These are phyloP conservation scores for Blepharisma undulans DNA, from an alignment of 169 alveolate species.

Conservation along the genomic window DNA sequence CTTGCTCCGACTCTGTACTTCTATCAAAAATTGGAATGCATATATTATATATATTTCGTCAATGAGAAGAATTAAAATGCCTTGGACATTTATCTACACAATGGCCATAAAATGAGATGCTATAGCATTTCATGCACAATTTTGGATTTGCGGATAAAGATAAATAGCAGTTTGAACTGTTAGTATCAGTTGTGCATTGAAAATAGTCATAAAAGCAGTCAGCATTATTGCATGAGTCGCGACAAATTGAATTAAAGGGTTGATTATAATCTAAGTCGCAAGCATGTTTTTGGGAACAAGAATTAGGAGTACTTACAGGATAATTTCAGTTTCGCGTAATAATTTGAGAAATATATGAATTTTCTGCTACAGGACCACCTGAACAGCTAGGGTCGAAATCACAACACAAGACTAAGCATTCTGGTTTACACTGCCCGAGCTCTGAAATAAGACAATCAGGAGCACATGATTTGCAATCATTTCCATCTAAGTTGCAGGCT, in stretches of 20 bases:
- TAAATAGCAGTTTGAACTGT: background rate
- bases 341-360: no score
- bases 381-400: no score
- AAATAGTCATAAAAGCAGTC: no score
- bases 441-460: background rate
- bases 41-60: no score
- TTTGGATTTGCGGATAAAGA: background rate
- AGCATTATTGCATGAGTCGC: no score
- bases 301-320: no score
- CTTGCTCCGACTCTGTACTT: no score
- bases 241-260: background rate
- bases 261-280: background rate
- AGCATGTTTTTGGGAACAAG: no score
- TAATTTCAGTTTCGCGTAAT: no score
- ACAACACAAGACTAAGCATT: background rate
- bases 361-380: no score
- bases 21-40: no score
- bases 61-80: no score
- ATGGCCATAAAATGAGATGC: background rate
- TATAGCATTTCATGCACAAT: background rate
- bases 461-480: background rate
- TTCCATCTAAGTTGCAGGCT: background rate
- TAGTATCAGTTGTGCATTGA: background rate
- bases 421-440: background rate
- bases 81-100: background rate